Conservation (phyloP, 345 rosid species). For the Aurinia saxatilis region DNA sequence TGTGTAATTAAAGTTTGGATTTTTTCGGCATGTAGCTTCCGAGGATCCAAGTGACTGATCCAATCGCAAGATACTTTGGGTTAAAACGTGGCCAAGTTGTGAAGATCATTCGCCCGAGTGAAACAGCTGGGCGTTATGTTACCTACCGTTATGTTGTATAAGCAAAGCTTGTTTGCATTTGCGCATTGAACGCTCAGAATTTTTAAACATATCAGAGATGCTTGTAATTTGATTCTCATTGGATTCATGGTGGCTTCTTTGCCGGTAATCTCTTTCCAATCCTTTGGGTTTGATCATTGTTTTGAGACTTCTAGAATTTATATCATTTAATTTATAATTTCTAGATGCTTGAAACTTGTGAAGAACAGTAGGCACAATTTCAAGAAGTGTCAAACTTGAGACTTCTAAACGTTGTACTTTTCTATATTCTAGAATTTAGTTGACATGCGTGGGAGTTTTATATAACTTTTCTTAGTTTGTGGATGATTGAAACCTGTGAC, state of each 20-base stretch:
- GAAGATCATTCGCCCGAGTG: slow-evolving; percentile 65
- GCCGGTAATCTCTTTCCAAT: neutral
- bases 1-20: too few relatives aligned
- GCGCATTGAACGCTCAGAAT: too few relatives aligned
- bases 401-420: too few relatives aligned
- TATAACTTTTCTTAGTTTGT: too few relatives aligned
- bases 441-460: too few relatives aligned
- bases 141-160: slow-evolving; percentile 59
- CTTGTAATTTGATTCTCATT: too few relatives aligned
- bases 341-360: neutral
- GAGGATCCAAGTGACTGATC: slow-evolving; percentile 56
- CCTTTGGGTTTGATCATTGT: neutral
- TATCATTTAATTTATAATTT: neutral
- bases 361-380: too few relatives aligned
- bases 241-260: too few relatives aligned
- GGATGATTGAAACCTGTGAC: too few relatives aligned
- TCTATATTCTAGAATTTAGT: too few relatives aligned
- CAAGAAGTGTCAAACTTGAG: neutral
- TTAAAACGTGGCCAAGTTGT: slow-evolving; percentile 68
- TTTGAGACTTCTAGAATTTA: neutral
- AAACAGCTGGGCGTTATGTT: slow-evolving; percentile 66
- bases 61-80: slow-evolving; percentile 60
- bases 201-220: too few relatives aligned
- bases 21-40: too few relatives aligned
- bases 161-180: slow-evolving; percentile 4